A percentile compares a stretch with the other conserved stretches of the same genome.
Evolutionary conservation across 208 protist genomes (phyloP).

Genomic region (Giardia muris): DNA sequence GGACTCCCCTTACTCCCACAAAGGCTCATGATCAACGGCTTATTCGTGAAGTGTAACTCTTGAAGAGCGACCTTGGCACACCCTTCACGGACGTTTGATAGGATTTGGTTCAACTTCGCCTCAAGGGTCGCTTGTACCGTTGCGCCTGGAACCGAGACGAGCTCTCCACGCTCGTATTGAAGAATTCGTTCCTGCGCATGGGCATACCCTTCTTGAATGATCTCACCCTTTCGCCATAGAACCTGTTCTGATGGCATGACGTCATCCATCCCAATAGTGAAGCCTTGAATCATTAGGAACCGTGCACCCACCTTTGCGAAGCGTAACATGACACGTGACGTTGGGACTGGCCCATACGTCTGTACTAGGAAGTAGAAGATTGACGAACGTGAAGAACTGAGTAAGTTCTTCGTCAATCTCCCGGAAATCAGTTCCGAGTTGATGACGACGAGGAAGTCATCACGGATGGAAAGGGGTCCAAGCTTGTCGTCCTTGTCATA

Average conservation of each 20-base stretch:
- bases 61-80: constrained; percentile 77
- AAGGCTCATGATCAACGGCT: constrained; percentile 93
- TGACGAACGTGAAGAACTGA: constrained; percentile 47
- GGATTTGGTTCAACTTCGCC: constrained; percentile 68
- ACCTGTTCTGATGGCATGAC: constrained; percentile 67
- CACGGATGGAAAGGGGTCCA: neutral
- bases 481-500: neutral
- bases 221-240: constrained; percentile 60
- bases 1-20: constrained; percentile 81
- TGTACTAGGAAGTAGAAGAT: constrained; percentile 79
- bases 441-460: neutral
- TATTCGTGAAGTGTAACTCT: constrained; percentile 75
- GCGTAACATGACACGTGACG: constrained; percentile 72
- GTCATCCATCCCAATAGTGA: constrained; percentile 89
- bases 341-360: constrained; percentile 56
- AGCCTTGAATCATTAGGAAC: constrained; percentile 63
- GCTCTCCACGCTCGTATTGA: constrained; percentile 64
- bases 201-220: constrained; percentile 71
- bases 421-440: neutral
- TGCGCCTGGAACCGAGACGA: constrained; percentile 73
- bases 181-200: constrained; percentile 68
- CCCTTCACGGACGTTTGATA: constrained; percentile 85
- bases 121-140: constrained; percentile 73
- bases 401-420: neutral
- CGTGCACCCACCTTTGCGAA: constrained; percentile 72